Evolutionary conservation across 257 asterid genomes (phyloP).

Genomic region (Anisodus tanguticus): DNA sequence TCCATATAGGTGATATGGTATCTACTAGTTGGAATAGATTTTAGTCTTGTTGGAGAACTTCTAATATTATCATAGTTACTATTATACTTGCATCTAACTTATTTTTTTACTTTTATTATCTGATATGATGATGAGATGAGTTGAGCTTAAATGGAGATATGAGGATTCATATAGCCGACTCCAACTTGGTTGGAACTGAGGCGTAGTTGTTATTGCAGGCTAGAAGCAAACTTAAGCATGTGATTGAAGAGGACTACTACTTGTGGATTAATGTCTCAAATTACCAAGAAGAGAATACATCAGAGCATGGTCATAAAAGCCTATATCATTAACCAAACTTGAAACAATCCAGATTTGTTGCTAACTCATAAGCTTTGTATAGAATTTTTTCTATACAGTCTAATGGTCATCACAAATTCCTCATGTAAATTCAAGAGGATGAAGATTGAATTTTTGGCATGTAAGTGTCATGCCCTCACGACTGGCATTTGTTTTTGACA

Average conservation of each 20-base stretch:
- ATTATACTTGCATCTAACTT: background rate
- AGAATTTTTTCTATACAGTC: background rate
- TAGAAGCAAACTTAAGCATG: constrained; percentile 2
- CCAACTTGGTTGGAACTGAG: background rate
- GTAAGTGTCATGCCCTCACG: background rate
- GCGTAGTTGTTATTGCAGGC: background rate
- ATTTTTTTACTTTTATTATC: background rate
- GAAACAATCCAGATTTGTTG: background rate
- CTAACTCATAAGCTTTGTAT: constrained; percentile 18
- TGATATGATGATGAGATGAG: constrained; percentile 12
- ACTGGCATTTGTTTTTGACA: no score
- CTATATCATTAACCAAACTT: constrained; percentile 3
- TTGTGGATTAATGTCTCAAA: constrained; percentile 26
- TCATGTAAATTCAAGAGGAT: background rate
- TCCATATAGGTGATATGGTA: background rate
- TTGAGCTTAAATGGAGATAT: constrained; percentile 4
- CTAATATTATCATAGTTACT: background rate
- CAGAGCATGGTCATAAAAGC: constrained; percentile 15
- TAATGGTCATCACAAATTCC: background rate
- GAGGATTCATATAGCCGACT: background rate
- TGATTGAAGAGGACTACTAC: background rate
- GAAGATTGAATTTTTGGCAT: background rate
- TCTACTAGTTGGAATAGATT: background rate
- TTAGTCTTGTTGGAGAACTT: background rate
- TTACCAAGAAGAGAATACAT: constrained; percentile 15